Percentiles rank a stretch among this genome's conserved stretches.
These are phyloP conservation scores for Dryas drummondii DNA, from an alignment of 306 rosid genomes.

Conservation along the genomic window DNA sequence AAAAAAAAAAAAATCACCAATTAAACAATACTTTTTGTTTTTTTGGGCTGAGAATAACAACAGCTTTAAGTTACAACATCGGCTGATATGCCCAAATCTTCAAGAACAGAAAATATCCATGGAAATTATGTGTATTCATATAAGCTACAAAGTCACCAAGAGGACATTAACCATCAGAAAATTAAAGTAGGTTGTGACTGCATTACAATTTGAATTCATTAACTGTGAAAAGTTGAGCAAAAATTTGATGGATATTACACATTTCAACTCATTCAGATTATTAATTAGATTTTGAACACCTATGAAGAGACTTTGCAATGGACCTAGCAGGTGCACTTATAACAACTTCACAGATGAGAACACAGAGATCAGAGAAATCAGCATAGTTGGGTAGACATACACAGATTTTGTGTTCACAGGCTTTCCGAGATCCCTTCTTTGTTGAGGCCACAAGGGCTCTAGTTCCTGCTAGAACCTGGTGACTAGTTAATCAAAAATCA, in stretches of 20 bases:
- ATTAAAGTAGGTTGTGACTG: too few relatives aligned
- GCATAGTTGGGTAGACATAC: slow-evolving; percentile 85
- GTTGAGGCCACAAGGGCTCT: slow-evolving; percentile 34
- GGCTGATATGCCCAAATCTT: too few relatives aligned
- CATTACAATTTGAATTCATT: background rate
- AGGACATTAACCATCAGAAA: too few relatives aligned
- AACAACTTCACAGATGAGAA: slow-evolving; percentile 64
- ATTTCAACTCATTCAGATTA: slow-evolving; percentile 62
- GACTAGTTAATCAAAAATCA: too few relatives aligned
- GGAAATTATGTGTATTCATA: too few relatives aligned
- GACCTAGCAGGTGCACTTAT: slow-evolving; percentile 55
- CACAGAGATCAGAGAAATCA: slow-evolving; percentile 67
- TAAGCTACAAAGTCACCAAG: too few relatives aligned
- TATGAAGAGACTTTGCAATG: slow-evolving; percentile 60
- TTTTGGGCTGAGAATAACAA: too few relatives aligned
- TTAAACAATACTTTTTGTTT: too few relatives aligned
- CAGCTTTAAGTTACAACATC: too few relatives aligned
- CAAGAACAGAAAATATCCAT: too few relatives aligned
- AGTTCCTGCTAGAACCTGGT: too few relatives aligned
- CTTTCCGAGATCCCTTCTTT: slow-evolving; percentile 92
- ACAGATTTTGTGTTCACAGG: slow-evolving; percentile 73
- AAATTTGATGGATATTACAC: background rate
- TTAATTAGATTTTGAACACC: slow-evolving; percentile 92
- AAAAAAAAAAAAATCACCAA: too few relatives aligned
- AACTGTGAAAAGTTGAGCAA: background rate